A percentile compares a stretch with the other conserved stretches of the same genome.
These are phyloP conservation scores for Chlorella variabilis DNA, from an alignment of 163 green algal genomes.

Conservation along the genomic window DNA sequence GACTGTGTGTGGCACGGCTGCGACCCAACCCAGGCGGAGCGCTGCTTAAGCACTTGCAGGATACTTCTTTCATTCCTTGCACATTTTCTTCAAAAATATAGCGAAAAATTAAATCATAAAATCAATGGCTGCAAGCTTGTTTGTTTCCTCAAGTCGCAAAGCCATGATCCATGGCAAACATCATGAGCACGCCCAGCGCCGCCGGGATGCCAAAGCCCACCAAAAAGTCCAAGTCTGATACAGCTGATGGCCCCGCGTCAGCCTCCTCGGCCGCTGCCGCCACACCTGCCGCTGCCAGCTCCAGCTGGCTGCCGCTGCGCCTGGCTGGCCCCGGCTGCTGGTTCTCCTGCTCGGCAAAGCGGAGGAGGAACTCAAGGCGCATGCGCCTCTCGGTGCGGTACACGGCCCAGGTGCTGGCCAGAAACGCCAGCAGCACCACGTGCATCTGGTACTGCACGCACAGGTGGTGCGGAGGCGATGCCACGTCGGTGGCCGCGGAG, in stretches of 20 bases:
- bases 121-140: no score
- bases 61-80: no score
- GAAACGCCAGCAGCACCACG: background rate
- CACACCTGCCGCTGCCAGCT: background rate
- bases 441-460: background rate
- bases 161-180: background rate
- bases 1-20: no score
- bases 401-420: background rate
- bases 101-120: no score
- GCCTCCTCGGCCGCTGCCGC: background rate
- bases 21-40: no score
- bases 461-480: no score
- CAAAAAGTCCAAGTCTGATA: background rate
- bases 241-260: background rate
- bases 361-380: background rate
- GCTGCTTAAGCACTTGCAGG: no score
- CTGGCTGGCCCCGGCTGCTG: background rate
- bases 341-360: background rate
- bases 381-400: background rate
- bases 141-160: no score
- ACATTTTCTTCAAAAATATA: no score
- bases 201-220: background rate
- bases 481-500: no score
- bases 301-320: background rate
- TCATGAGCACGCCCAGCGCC: background rate